Conservation (phyloP, 805 yeast genomes). For the Kazachstania bromeliacearum region DNA sequence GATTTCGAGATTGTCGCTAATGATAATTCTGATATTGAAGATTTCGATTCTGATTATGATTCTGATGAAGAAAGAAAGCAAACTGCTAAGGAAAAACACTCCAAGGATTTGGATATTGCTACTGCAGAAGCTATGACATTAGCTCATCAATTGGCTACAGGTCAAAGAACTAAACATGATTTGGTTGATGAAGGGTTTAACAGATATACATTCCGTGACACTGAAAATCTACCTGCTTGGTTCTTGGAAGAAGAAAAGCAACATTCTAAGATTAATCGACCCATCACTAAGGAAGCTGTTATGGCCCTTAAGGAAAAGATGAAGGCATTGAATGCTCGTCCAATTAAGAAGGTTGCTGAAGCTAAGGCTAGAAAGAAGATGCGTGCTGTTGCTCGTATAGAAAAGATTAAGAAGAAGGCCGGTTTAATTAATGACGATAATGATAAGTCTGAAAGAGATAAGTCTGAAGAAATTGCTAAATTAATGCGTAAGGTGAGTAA, state of each 20-base stretch:
- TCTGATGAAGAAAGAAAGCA: slow-evolving; percentile 44
- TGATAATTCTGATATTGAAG: slow-evolving; percentile 28
- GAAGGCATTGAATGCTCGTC: slow-evolving; percentile 86
- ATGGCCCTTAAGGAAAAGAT: slow-evolving; percentile 65
- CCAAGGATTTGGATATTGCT: slow-evolving; percentile 67
- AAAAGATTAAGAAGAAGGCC: slow-evolving; percentile 84
- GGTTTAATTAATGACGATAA: slow-evolving; percentile 83
- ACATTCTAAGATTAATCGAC: slow-evolving; percentile 79
- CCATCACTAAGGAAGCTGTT: slow-evolving; percentile 92
- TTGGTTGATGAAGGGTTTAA: slow-evolving; percentile 88
- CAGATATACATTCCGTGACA: slow-evolving; percentile 84
- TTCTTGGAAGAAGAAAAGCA: slow-evolving; percentile 83
- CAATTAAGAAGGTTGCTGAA: slow-evolving; percentile 96
- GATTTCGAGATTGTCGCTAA: slow-evolving; percentile 43
- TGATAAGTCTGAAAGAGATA: slow-evolving; percentile 83
- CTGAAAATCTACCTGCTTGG: slow-evolving; percentile 93
- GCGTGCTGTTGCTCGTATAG: slow-evolving; percentile 82
- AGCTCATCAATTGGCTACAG: slow-evolving; percentile 91
- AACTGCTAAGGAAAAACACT: slow-evolving; percentile 38
- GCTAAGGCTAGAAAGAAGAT: slow-evolving; percentile 94
- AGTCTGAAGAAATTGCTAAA: slow-evolving; percentile 84
- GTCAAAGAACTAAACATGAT: slow-evolving; percentile 76
- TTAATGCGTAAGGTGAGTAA: slow-evolving; percentile 74
- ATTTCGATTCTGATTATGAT: slow-evolving; percentile 37
- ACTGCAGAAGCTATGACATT: slow-evolving; percentile 96